Conservation (phyloP, 768 basidiomycete genomes). For the Cystobasidium onofrii region DNA sequence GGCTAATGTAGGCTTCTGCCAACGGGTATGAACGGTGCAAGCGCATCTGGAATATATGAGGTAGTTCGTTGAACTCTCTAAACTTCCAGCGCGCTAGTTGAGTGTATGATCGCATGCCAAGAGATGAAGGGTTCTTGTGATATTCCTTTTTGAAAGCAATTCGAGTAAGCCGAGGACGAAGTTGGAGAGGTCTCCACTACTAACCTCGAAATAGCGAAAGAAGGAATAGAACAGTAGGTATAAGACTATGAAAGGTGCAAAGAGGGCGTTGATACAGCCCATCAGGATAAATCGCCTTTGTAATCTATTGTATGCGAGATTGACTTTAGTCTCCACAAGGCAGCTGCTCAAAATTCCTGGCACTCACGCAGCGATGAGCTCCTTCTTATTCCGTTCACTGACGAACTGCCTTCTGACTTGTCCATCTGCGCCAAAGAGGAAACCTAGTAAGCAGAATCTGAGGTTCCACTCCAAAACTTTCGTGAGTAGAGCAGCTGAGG, state of each 20-base stretch:
- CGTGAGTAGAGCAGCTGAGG: slow-evolving; percentile 48
- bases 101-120: slow-evolving; percentile 85
- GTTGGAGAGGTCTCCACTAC: slow-evolving; percentile 40
- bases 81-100: slow-evolving; percentile 97
- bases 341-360: too few relatives aligned
- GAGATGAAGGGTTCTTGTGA: slow-evolving; percentile 93
- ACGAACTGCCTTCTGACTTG: slow-evolving; percentile 83
- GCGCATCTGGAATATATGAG: slow-evolving; percentile 78
- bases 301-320: slow-evolving; percentile 51
- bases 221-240: slow-evolving; percentile 98
- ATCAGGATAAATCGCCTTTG: slow-evolving; percentile 85
- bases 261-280: slow-evolving; percentile 89
- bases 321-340: not conserved
- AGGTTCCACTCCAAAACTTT: slow-evolving; percentile 95
- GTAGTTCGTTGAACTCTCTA: slow-evolving; percentile 95
- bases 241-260: slow-evolving; percentile 91
- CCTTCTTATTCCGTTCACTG: slow-evolving; percentile 67
- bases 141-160: slow-evolving; percentile 62
- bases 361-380: slow-evolving; percentile 72
- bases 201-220: slow-evolving; percentile 97
- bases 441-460: slow-evolving; percentile 88
- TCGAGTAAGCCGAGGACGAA: not conserved
- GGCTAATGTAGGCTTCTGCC: slow-evolving; percentile 91
- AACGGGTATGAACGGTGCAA: slow-evolving; percentile 79
- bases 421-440: slow-evolving; percentile 82